Evolutionary conservation across 2,329 filamentous ascomycete species (phyloP), one percentile per base, ranked within the genome.

Genomic region (Ceratocystis destructans): DNA sequence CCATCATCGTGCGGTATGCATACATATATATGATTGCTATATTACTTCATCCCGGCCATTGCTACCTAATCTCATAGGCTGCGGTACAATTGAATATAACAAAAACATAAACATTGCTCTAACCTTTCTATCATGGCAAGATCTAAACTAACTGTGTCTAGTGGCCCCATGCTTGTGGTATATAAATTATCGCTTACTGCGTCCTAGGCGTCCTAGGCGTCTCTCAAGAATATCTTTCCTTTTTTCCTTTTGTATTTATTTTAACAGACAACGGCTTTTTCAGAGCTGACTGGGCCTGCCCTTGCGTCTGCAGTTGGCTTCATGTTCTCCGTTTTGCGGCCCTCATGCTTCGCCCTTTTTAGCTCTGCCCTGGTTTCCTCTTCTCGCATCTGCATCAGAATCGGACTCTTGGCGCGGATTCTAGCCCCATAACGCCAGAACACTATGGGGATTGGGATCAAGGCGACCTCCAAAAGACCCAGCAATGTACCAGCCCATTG

Each of bases 401-500:
- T 72, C 0, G 76, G 77, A 65, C 81, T 84, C 71, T 75, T 80
- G 5, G 77, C 76, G 2, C 83, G 76, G 64, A 86, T 84, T 66
- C 72, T 73, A 45, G 78, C 77, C 0, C 83, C 83, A 70, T 82
- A 85, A 37, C 77, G 77, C 74, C 90, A 94, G 71, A 95, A 94
- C 0, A 90, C 79, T 66, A 93, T 82, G 0, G 90, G 90, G 61
- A 94, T 91, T 0, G 90, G 89, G 17, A 94, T 87, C 71, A 90
- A 82, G 0, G 79, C 77, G 1, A 90, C 82, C 71, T 93, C 88
- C 1, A 95, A 76, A 64, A 92, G 71, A 0, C 87, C 89, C 2
- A 94, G 77, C 61, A 94, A 76, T 0, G 88, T 92, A 0, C 87
- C 88, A 0, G 88, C 86, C 89, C 89, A 94, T 69, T 89, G 87